Evolutionary conservation across 148 eudicot genomes (phyloP).

Genomic region (Rheum nobile): DNA sequence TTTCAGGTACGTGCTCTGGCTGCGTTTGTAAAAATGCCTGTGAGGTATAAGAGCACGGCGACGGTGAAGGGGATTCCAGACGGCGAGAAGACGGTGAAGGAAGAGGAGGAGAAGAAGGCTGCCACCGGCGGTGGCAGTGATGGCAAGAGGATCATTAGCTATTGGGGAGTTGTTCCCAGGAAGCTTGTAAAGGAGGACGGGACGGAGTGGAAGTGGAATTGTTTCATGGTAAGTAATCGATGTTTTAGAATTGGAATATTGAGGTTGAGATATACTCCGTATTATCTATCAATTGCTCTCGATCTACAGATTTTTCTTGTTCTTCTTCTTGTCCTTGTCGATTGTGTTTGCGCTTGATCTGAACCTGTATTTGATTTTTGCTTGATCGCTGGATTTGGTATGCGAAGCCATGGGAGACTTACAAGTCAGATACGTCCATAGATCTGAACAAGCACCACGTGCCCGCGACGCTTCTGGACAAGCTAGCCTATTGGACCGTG

Average conservation of each 20-base stretch:
- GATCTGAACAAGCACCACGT: constrained; percentile 62
- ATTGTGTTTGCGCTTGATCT: not conserved
- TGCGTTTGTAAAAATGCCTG: constrained; percentile 20
- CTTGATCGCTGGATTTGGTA: not conserved
- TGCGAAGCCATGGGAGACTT: constrained; percentile 67
- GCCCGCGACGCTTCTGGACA: constrained; percentile 43
- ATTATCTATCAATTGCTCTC: not conserved
- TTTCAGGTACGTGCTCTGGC: constrained; percentile 15
- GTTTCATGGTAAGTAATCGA: constrained; percentile 44
- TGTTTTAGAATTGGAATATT: not conserved
- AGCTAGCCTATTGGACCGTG: constrained; percentile 53
- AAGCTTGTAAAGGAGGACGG: constrained; percentile 61
- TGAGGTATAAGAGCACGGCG: constrained; percentile 7
- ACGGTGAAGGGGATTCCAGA: not conserved
- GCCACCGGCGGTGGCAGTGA: constrained; percentile 4
- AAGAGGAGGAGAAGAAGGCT: constrained; percentile 9
- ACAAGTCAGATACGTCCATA: constrained; percentile 43
- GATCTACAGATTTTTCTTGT: not conserved
- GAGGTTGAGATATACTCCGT: not conserved
- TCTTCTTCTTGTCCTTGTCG: not conserved
- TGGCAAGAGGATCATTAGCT: constrained; percentile 28
- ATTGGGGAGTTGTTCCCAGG: constrained; percentile 44
- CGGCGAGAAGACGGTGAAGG: constrained; percentile 8
- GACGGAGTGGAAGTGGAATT: constrained; percentile 65
- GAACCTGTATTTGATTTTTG: not conserved